Conservation (phyloP, 78 protist genomes). For the Abeoforma whisleri region DNA sequence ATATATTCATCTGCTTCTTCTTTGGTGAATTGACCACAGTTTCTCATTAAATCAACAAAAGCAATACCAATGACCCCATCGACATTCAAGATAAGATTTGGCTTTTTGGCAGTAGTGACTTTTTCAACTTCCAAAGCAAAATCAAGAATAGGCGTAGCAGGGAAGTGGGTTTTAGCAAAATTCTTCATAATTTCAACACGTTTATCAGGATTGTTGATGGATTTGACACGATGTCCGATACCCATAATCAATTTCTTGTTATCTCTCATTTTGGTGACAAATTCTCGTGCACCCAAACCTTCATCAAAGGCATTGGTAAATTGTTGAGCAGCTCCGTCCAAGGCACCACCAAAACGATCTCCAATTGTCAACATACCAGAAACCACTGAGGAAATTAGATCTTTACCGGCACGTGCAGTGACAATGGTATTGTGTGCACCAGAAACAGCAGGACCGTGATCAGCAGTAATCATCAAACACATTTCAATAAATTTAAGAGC, state of each 20-base stretch:
- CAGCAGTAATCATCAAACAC: constrained; percentile 76
- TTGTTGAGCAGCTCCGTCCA: constrained; percentile 68
- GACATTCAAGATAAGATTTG: constrained; percentile 85
- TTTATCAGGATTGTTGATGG: constrained; percentile 73
- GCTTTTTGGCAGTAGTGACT: constrained; percentile 72
- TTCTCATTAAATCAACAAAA: constrained; percentile 75
- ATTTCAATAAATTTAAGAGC: constrained; percentile 80
- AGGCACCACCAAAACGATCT: constrained; percentile 91
- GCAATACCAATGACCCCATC: constrained; percentile 80
- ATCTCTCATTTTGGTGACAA: constrained; percentile 70
- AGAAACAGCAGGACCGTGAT: constrained; percentile 89
- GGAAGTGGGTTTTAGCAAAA: constrained; percentile 56
- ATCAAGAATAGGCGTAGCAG: constrained; percentile 46
- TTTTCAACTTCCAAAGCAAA: constrained; percentile 68
- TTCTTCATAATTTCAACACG: constrained; percentile 71
- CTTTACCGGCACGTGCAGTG: constrained; percentile 81
- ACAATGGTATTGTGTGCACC: constrained; percentile 94
- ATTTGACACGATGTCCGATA: constrained; percentile 86
- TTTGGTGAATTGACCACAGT: constrained; percentile 67
- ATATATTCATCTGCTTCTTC: constrained; percentile 76
- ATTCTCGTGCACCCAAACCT: constrained; percentile 61
- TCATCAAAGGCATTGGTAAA: constrained; percentile 65
- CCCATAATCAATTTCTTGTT: constrained; percentile 74
- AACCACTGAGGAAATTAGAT: constrained; percentile 72
- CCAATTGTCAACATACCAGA: constrained; percentile 89